Base-by-base conservation (phyloP, 1,139 yeast species). In the Pichia sp. region DNA sequence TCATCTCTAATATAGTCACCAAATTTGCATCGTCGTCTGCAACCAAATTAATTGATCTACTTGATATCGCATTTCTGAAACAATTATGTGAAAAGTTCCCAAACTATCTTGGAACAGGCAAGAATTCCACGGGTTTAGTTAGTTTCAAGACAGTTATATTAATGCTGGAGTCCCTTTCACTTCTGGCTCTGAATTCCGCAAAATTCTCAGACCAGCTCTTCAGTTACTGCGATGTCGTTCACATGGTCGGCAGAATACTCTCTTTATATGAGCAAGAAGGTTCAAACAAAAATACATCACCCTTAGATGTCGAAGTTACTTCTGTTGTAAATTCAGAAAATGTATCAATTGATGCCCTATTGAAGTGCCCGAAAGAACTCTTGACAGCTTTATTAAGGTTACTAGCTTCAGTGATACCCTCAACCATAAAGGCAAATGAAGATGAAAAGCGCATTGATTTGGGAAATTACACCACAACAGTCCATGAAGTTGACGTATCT, bases 321-420 rank as follows among this genome's bases (percentile, higher is more conserved):
- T n/a, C n/a, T n/a, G n/a, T n/a, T n/a, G n/a, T n/a, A n/a, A n/a
- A n/a, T n/a, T 9, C 27, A 14, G 18, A 15, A 25, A 12, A 25
- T 14, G 53, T 72, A 0, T 64, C 80, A 2, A 68, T 80, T 29
- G 94, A 84, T 50, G 74, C 85, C 0, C 60, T 87, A 29, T 81
- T 86, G 75, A 76, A 80, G 36, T 74, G 78, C 5, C 88, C 93
- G 1, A 79, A 78, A 46, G 84, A 78, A 18, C 55, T 84, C 25
- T 58, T 82, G 22, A 50, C 72, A 1, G 67, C 75, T 18, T 65
- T 81, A 19, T 57, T 86, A 17, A 66, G 72, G 27, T 61, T 85
- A 33, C 62, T 82, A 22, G 72, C 77, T 1, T 67, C 73, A 32
- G 48, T 84, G 8, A 58, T 84, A 22, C 88, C 91, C 1, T 42